Evolutionary conservation across 345 rosid species (phyloP).

Genomic region (Camelina hispida): DNA sequence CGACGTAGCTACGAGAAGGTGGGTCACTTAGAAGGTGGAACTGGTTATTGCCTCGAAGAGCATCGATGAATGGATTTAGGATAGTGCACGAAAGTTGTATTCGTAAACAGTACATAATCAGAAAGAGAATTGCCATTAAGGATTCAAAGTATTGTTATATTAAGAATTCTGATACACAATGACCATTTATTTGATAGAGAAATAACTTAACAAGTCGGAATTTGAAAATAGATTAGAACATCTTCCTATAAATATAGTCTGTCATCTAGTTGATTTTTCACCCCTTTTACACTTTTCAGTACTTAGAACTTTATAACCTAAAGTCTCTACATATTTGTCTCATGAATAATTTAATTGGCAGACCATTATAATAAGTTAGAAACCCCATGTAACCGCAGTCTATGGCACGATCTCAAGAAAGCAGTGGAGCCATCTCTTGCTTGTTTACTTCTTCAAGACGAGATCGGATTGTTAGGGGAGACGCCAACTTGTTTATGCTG

Average conservation of each 20-base stretch:
- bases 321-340: not conserved
- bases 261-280: constrained; percentile 8
- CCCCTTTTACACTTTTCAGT: not conserved
- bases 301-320: not conserved
- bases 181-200: not conserved
- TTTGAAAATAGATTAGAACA: not conserved
- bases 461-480: constrained; percentile 52
- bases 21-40: no score
- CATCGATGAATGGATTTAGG: no score
- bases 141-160: not conserved
- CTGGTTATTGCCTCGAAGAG: no score
- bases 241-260: constrained; percentile 9
- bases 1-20: no score
- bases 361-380: not conserved
- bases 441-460: constrained; percentile 61
- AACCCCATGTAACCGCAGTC: not conserved
- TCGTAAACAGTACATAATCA: not conserved
- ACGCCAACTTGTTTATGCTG: constrained; percentile 69
- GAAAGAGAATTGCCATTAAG: not conserved
- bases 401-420: constrained; percentile 1
- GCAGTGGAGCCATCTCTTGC: constrained; percentile 9
- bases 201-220: not conserved
- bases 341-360: constrained; percentile 1
- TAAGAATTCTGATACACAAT: not conserved
- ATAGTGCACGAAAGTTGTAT: no score